A percentile compares a stretch with the other conserved stretches of the same genome.
phyloP scores from a whole-genome alignment of 805 yeast genomes.

The Torulaspora indica region DNA sequence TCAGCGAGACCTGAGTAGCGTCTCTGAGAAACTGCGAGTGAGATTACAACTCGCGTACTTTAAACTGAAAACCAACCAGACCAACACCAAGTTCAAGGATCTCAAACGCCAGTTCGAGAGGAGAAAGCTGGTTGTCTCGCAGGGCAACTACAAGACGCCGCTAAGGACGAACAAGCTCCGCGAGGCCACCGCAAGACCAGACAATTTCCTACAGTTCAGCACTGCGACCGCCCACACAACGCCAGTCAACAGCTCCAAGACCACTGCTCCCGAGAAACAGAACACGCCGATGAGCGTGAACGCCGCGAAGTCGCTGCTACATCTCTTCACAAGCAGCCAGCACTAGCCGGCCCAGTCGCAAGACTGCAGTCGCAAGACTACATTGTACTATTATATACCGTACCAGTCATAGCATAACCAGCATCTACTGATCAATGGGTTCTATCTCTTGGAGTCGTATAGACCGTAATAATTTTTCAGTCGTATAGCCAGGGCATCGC shows the following conservation, averaged over 20 bases:
- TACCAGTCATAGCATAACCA: constrained; percentile 1
- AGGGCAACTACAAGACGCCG: constrained; percentile 30
- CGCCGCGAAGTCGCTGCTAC: constrained; percentile 36
- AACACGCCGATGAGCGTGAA: constrained; percentile 36
- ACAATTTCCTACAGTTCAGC: constrained; percentile 8
- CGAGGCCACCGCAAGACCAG: not conserved
- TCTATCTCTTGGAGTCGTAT: constrained; percentile 1
- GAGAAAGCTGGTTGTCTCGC: constrained; percentile 29
- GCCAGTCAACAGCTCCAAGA: constrained; percentile 7
- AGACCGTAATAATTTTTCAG: constrained; percentile 3
- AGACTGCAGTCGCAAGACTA: no score
- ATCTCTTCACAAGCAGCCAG: constrained; percentile 30
- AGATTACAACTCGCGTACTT: constrained; percentile 50
- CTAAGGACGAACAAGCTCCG: constrained; percentile 8
- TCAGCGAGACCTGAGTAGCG: constrained; percentile 11
- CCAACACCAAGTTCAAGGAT: constrained; percentile 20
- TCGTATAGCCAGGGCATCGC: constrained; percentile 1
- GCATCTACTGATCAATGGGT: no score
- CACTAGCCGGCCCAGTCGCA: no score
- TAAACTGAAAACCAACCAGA: constrained; percentile 48
- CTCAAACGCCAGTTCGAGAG: constrained; percentile 17
- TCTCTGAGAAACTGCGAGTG: constrained; percentile 39
- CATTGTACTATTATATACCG: not conserved
- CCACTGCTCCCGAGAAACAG: constrained; percentile 12
- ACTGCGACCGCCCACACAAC: constrained; percentile 10